Percentiles rank a stretch among this genome's conserved stretches.
These are phyloP conservation scores for Neofusicoccum laricinum DNA, from an alignment of 2,329 filamentous ascomycete genomes.

Conservation along the genomic window DNA sequence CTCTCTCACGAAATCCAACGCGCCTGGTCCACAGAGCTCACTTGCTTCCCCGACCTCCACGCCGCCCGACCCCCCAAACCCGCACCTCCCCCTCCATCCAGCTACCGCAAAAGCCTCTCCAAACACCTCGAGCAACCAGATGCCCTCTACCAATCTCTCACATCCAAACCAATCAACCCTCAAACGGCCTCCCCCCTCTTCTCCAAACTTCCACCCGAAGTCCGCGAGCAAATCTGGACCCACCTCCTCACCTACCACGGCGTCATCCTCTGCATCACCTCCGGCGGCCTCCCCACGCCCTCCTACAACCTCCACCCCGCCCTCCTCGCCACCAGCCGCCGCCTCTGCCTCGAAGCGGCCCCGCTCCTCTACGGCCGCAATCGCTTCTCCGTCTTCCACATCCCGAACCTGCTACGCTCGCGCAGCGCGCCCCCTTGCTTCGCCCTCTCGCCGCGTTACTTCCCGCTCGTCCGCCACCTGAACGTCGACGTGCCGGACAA, in stretches of 20 bases:
- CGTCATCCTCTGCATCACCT: slow-evolving; percentile 7
- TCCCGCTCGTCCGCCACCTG: slow-evolving; percentile 5
- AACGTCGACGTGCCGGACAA: slow-evolving; percentile 17
- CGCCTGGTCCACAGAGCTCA: slow-evolving; percentile 8
- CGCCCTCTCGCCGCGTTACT: slow-evolving; percentile 13
- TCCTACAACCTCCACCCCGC: slow-evolving; percentile 1
- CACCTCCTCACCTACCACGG: slow-evolving; percentile 4
- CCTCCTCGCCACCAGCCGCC: slow-evolving; percentile 1
- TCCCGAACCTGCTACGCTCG: slow-evolving; percentile 16
- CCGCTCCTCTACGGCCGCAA: slow-evolving; percentile 10
- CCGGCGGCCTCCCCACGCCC: slow-evolving; percentile 9
- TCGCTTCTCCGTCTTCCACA: slow-evolving; percentile 13
- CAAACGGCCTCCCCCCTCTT: slow-evolving; percentile 11
- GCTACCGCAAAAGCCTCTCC: neutral
- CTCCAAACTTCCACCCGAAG: slow-evolving; percentile 11
- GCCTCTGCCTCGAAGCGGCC: neutral
- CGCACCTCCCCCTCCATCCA: neutral
- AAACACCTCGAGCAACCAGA: neutral
- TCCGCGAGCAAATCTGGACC: slow-evolving; percentile 11
- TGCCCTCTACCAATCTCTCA: neutral
- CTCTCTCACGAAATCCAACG: slow-evolving; percentile 1
- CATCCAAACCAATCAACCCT: neutral
- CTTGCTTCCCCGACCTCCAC: neutral
- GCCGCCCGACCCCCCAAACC: neutral
- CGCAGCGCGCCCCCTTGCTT: neutral